A percentile compares a stretch with the other conserved stretches of the same genome.
These are phyloP conservation scores for Wickerhamomyces sp. DNA, from an alignment of 1,139 yeast species.

Conservation along the genomic window DNA sequence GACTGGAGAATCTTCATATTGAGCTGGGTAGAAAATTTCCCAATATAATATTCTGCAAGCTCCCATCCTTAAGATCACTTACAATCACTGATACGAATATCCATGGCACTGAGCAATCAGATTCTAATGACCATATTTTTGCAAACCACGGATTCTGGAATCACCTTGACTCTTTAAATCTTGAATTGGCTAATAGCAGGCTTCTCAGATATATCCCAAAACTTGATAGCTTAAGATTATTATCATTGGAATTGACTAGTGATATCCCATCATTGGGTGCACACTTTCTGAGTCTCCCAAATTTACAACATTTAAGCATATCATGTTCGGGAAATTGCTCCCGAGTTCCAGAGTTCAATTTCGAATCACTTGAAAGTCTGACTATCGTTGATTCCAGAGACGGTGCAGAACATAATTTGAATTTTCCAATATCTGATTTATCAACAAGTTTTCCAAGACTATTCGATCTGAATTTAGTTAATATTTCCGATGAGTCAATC, in stretches of 20 bases:
- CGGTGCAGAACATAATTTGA: neutral
- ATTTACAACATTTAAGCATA: neutral
- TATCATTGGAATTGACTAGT: neutral
- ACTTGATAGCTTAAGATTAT: neutral
- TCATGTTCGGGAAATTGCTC: neutral
- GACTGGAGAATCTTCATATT: neutral
- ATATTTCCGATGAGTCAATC: neutral
- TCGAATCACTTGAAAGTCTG: neutral
- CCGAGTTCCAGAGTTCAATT: neutral
- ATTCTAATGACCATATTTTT: neutral
- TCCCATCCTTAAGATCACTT: neutral
- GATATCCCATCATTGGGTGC: neutral
- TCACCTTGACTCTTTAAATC: neutral
- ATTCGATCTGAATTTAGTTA: neutral
- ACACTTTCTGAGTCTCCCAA: neutral
- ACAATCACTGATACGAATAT: neutral
- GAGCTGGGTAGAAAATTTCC: neutral
- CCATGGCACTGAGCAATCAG: neutral
- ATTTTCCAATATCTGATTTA: neutral
- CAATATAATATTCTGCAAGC: too few species aligned
- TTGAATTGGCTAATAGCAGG: neutral
- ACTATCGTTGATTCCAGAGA: neutral
- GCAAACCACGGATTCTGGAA: neutral
- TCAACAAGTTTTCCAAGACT: neutral
- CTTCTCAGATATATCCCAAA: neutral